phyloP scores from a whole-genome alignment of 345 rosid genomes.

The Euphorbia pulcherrima region DNA sequence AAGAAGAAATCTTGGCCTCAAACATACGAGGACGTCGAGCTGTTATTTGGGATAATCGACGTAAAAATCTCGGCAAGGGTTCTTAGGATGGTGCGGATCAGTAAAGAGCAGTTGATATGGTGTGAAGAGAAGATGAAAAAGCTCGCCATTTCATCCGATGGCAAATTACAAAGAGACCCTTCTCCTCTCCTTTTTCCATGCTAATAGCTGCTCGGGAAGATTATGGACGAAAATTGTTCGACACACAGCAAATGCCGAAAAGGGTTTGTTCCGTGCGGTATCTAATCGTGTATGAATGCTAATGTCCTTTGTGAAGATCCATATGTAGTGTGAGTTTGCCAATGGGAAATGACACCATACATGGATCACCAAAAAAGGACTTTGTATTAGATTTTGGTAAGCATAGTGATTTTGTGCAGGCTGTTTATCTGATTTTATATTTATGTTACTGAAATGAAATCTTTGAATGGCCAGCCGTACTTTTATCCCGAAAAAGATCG shows the following conservation, averaged over 20 bases:
- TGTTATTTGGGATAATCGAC: constrained; percentile 68
- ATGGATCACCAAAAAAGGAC: not conserved
- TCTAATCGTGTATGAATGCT: not conserved
- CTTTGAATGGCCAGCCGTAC: too few relatives aligned
- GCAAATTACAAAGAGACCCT: constrained; percentile 72
- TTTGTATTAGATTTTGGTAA: not conserved
- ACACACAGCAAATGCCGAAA: not conserved
- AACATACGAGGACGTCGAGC: constrained; percentile 50
- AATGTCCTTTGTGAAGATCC: not conserved
- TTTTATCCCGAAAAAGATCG: too few relatives aligned
- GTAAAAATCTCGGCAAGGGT: constrained; percentile 60
- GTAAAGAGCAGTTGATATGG: constrained; percentile 80
- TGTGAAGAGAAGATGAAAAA: constrained; percentile 96
- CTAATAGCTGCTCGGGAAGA: constrained; percentile 14
- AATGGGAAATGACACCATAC: not conserved
- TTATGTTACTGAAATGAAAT: not conserved
- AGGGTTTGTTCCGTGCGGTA: not conserved
- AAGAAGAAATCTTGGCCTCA: constrained; percentile 85
- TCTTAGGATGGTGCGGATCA: constrained; percentile 62
- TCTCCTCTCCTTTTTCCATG: constrained; percentile 83
- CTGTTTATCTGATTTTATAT: not conserved
- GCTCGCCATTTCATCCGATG: constrained; percentile 46
- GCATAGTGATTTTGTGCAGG: not conserved
- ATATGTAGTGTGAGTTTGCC: not conserved
- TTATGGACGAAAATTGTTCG: too few relatives aligned